phyloP scores from a whole-genome alignment of 371 early-diverging fungal genomes.

The Mortierella sp. region DNA sequence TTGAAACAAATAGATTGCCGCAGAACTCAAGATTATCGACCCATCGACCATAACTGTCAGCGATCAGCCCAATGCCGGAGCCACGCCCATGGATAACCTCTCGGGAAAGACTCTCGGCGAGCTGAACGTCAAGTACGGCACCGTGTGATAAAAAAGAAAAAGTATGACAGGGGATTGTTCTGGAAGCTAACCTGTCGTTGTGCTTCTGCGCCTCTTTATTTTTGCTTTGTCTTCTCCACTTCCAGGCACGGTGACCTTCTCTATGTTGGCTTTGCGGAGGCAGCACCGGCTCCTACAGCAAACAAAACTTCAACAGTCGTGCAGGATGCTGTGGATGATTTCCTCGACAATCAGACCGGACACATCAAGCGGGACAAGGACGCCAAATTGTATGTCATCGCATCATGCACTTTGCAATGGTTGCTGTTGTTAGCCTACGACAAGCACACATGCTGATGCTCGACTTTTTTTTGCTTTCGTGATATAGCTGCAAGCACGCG shows the following conservation, averaged over 20 bases:
- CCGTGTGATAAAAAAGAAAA: not conserved
- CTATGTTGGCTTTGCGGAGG: constrained; percentile 70
- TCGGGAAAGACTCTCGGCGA: constrained; percentile 61
- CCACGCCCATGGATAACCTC: constrained; percentile 60
- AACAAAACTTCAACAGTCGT: constrained; percentile 54
- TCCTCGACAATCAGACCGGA: constrained; percentile 87
- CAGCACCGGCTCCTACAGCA: constrained; percentile 36
- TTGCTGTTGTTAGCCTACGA: not conserved
- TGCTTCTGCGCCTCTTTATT: not conserved
- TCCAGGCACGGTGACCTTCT: constrained; percentile 88
- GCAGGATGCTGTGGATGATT: constrained; percentile 86
- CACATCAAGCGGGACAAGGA: constrained; percentile 87
- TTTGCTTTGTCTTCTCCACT: not conserved
- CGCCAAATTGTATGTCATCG: constrained; percentile 78
- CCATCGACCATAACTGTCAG: constrained; percentile 65
- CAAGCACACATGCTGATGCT: not conserved
- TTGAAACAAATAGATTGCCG: constrained; percentile 54
- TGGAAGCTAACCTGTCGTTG: not conserved
- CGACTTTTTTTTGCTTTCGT: constrained; percentile 3
- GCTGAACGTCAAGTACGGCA: constrained; percentile 63
- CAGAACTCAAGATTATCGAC: constrained; percentile 60
- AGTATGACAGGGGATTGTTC: not conserved
- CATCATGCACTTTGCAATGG: not conserved
- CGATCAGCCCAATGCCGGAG: constrained; percentile 63
- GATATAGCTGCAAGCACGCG: constrained; percentile 90